Percentiles rank a stretch among this genome's conserved stretches.
Evolutionary conservation across 2,329 filamentous ascomycete genomes (phyloP).

Genomic region (Elsinoe necatrix): DNA sequence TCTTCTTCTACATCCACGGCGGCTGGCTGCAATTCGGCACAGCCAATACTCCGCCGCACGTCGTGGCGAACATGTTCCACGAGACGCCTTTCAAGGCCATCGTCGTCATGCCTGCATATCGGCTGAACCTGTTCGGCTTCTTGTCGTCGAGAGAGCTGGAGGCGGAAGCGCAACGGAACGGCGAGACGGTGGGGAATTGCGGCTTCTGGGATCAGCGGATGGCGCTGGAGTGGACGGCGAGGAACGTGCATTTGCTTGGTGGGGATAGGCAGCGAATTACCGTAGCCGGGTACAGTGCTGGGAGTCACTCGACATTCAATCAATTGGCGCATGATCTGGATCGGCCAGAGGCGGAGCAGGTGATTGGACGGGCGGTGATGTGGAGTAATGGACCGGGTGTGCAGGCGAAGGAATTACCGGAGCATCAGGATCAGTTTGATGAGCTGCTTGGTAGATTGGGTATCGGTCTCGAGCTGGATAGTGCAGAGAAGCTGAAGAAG

Average conservation of each 20-base stretch:
- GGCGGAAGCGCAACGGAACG: slow-evolving; percentile 32
- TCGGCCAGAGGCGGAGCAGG: slow-evolving; percentile 35
- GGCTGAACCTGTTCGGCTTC: slow-evolving; percentile 50
- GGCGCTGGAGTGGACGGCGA: slow-evolving; percentile 48
- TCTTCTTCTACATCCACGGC: slow-evolving; percentile 49
- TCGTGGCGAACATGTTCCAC: slow-evolving; percentile 39
- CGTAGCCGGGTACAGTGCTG: slow-evolving; percentile 49
- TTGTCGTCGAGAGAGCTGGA: slow-evolving; percentile 43
- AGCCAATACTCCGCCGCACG: slow-evolving; percentile 37
- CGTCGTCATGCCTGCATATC: slow-evolving; percentile 48
- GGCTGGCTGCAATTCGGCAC: slow-evolving; percentile 51
- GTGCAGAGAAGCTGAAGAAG: slow-evolving; percentile 38
- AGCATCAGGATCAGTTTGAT: slow-evolving; percentile 46
- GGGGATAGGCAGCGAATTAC: slow-evolving; percentile 46
- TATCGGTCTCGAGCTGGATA: slow-evolving; percentile 35
- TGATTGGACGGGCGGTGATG: slow-evolving; percentile 47
- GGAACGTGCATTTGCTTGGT: slow-evolving; percentile 44
- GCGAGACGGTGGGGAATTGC: slow-evolving; percentile 40
- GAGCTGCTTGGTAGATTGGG: slow-evolving; percentile 39
- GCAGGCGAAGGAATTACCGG: slow-evolving; percentile 41
- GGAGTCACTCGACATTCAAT: slow-evolving; percentile 48
- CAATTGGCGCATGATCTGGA: slow-evolving; percentile 50
- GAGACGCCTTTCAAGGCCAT: slow-evolving; percentile 44
- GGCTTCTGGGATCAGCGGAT: slow-evolving; percentile 52
- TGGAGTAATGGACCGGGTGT: slow-evolving; percentile 47